These are phyloP conservation scores for Heliocybe sulcata DNA, from an alignment of 1,284 basidiomycete species.

Conservation along the genomic window DNA sequence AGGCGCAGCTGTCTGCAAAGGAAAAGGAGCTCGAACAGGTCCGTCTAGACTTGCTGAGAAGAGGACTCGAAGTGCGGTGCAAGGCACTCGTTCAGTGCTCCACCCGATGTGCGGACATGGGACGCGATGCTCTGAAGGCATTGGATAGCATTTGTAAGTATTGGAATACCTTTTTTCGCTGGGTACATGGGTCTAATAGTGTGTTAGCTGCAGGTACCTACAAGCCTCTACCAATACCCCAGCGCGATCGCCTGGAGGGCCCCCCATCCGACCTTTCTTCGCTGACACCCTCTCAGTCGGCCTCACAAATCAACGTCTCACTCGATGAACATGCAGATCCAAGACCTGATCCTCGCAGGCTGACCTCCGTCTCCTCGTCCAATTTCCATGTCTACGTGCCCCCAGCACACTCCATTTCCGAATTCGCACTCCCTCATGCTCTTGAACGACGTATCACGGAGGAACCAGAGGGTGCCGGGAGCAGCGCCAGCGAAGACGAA, in stretches of 20 bases:
- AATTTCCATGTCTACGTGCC: constrained; percentile 26
- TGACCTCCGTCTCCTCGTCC: constrained; percentile 7
- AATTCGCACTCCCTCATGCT: constrained; percentile 26
- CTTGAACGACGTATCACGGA: constrained; percentile 33
- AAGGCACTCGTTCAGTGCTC: constrained; percentile 61
- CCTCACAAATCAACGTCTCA: constrained; percentile 21
- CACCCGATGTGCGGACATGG: constrained; percentile 58
- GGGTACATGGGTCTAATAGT: constrained; percentile 5
- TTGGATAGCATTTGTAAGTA: constrained; percentile 24
- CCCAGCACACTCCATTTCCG: constrained; percentile 51
- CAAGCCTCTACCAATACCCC: neutral
- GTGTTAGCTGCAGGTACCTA: neutral
- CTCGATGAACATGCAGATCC: neutral
- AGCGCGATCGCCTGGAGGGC: neutral
- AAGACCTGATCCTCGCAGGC: constrained; percentile 2
- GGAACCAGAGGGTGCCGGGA: constrained; percentile 22
- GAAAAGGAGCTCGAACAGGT: constrained; percentile 52
- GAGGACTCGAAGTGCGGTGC: constrained; percentile 54
- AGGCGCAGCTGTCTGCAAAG: constrained; percentile 59
- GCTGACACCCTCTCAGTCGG: constrained; percentile 37
- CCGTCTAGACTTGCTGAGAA: constrained; percentile 43
- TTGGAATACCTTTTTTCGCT: constrained; percentile 6
- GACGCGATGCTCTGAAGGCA: constrained; percentile 42
- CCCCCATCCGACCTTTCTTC: constrained; percentile 26
- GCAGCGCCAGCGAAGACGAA: constrained; percentile 27